Evolutionary conservation across 2,329 filamentous ascomycete species (phyloP).

Genomic region (Podosphaera aphanis): DNA sequence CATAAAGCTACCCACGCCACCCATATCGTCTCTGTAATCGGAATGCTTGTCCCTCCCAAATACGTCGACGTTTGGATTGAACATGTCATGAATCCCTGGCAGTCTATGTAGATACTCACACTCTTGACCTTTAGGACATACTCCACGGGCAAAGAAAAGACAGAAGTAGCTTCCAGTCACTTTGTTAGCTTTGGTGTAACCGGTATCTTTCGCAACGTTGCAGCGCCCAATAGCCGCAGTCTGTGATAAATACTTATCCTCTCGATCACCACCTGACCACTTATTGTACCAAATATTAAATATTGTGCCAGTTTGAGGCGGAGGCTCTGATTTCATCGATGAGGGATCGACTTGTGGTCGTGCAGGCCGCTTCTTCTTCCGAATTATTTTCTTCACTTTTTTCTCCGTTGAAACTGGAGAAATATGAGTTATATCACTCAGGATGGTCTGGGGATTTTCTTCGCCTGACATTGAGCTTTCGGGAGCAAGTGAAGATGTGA

Average conservation of each 20-base stretch:
- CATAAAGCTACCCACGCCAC: constrained; percentile 83
- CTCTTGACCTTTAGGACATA: constrained; percentile 68
- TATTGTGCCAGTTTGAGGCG: constrained; percentile 77
- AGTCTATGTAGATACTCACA: constrained; percentile 86
- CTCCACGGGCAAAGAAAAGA: constrained; percentile 66
- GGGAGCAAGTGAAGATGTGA: no score
- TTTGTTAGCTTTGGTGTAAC: constrained; percentile 57
- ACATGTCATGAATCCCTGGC: constrained; percentile 68
- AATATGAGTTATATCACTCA: neutral
- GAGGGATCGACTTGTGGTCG: constrained; percentile 75
- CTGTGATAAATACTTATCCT: constrained; percentile 73
- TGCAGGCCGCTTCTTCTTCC: constrained; percentile 74
- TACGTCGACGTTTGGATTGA: constrained; percentile 83
- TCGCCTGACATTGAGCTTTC: neutral
- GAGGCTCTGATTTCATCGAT: constrained; percentile 59
- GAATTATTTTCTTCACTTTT: constrained; percentile 77
- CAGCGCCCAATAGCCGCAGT: constrained; percentile 66
- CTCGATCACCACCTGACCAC: constrained; percentile 85
- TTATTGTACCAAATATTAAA: constrained; percentile 99
- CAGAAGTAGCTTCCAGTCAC: constrained; percentile 74
- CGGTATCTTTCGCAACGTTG: constrained; percentile 58
- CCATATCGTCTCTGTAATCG: constrained; percentile 94
- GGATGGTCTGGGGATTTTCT: neutral
- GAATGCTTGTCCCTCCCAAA: constrained; percentile 83
- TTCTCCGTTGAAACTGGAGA: constrained; percentile 9